Conservation (phyloP, 345 rosid species). For the Linum trigynum region DNA sequence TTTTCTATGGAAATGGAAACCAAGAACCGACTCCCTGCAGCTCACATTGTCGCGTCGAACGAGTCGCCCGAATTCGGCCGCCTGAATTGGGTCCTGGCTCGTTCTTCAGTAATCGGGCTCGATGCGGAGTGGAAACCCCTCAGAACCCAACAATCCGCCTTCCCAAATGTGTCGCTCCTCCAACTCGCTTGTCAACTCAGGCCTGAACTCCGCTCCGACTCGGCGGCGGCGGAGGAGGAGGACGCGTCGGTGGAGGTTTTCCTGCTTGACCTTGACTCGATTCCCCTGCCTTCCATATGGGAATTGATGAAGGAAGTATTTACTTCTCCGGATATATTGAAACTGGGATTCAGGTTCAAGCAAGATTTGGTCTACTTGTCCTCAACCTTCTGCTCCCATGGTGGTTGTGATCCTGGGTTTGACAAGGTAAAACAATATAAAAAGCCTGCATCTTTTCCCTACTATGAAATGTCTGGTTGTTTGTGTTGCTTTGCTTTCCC, state of each 20-base stretch:
- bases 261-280: conserved; percentile 50
- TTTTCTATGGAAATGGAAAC: conserved; percentile 17
- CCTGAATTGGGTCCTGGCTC: conserved; percentile 41
- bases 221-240: conserved; percentile 9
- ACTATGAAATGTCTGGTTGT: background rate
- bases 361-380: conserved; percentile 81
- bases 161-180: conserved; percentile 66
- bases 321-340: conserved; percentile 64
- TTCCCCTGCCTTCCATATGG: conserved; percentile 55
- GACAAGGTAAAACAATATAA: conserved; percentile 34
- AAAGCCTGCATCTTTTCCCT: background rate
- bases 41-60: conserved; percentile 43
- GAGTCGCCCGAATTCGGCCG: conserved; percentile 69
- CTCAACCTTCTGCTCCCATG: conserved; percentile 56
- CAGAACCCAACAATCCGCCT: conserved; percentile 29
- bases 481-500: background rate
- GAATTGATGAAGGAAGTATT: conserved; percentile 47
- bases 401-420: conserved; percentile 62
- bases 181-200: conserved; percentile 64
- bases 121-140: conserved; percentile 91
- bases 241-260: conserved; percentile 38
- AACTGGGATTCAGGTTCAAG: conserved; percentile 71
- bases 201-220: conserved; percentile 16
- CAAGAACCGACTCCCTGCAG: conserved; percentile 8
- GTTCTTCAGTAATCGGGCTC: conserved; percentile 53